phyloP scores from a whole-genome alignment of 2,329 filamentous ascomycete species.

The Fusarium algeriense region DNA sequence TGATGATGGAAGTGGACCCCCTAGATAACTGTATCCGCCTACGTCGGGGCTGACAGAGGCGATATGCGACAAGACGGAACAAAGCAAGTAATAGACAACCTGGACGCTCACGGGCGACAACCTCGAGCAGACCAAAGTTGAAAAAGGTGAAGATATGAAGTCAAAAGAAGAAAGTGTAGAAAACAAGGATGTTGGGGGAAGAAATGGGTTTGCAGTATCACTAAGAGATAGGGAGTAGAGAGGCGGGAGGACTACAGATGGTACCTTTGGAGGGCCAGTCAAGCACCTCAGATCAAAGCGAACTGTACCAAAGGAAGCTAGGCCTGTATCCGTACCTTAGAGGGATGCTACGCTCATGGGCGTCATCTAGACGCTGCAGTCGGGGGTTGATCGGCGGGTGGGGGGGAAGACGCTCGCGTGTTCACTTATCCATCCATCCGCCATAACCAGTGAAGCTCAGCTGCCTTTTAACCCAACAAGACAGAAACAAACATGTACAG shows the following conservation, averaged over 20 bases:
- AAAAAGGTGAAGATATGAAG: background rate
- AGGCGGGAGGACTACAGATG: conserved; percentile 22
- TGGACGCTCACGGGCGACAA: conserved; percentile 15
- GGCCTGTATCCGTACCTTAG: conserved; percentile 35
- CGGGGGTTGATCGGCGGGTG: conserved; percentile 39
- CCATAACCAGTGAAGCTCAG: conserved; percentile 31
- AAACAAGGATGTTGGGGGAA: conserved; percentile 13
- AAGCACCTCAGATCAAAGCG: conserved; percentile 7
- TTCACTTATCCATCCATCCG: conserved; percentile 35
- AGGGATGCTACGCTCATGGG: conserved; percentile 39
- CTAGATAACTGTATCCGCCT: conserved; percentile 31
- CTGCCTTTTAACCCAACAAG: conserved; percentile 32
- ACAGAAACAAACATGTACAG: conserved; percentile 1
- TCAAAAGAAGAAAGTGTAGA: conserved; percentile 8
- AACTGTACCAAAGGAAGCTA: conserved; percentile 14
- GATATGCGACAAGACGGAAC: conserved; percentile 26
- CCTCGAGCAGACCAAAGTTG: conserved; percentile 15
- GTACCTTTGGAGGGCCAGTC: conserved; percentile 24
- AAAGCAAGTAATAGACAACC: background rate
- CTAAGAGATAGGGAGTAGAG: conserved; percentile 30
- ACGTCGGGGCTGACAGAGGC: conserved; percentile 37
- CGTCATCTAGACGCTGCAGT: conserved; percentile 39
- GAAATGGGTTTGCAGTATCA: conserved; percentile 18
- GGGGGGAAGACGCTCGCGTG: conserved; percentile 37
- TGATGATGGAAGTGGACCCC: conserved; percentile 44